Base-by-base conservation (phyloP, 2,329 filamentous ascomycete species). In the Alternaria sp. region DNA sequence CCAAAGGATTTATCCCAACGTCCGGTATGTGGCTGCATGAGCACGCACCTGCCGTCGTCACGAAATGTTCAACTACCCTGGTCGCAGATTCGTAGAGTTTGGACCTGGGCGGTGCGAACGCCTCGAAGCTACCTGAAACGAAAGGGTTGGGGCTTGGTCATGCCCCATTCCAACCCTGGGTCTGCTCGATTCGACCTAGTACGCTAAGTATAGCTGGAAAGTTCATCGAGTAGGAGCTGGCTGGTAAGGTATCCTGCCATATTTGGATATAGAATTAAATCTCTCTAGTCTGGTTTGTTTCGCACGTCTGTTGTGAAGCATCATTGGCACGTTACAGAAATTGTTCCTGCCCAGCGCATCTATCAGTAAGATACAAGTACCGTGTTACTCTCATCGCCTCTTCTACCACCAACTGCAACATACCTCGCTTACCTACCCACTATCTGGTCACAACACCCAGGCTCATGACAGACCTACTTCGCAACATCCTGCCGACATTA, bases 151-250 rank as follows among this genome's bases (percentile, higher is more conserved):
- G 64, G 68, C 69, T 72, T 69, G 67, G 63, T 72, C 62, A 68
- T 68, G 65, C 51, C 57, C 58, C 73, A 77, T 77, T 74, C 74
- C 71, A 53, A 51, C 67, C 62, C 54, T 69, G 57, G 45, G 21
- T 34, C 45, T 51, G 44, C 51, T 33, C 14, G 36, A 62, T 63
- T 65, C 62, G 59, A 46, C 36, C 24, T 51, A 57, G 45, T 48
- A 40, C 44, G 37, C 74, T 72, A 76, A 75, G 68, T 68, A 69
- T 76, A 75, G 74, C 51, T 58, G 69, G 73, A 75, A 78, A 76
- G 73, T 57, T 60, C 50, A 62, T 61, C 60, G 58, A 58, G 71
- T 67, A 36, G 61, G 65, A 62, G 62, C 70, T 70, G 74, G 74
- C 68, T 73, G 73, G 74, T 34, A 55, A 71, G 57, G 70, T 71